Evolutionary conservation across 768 basidiomycete species (phyloP).

Genomic region (Albatrellus ellisii): DNA sequence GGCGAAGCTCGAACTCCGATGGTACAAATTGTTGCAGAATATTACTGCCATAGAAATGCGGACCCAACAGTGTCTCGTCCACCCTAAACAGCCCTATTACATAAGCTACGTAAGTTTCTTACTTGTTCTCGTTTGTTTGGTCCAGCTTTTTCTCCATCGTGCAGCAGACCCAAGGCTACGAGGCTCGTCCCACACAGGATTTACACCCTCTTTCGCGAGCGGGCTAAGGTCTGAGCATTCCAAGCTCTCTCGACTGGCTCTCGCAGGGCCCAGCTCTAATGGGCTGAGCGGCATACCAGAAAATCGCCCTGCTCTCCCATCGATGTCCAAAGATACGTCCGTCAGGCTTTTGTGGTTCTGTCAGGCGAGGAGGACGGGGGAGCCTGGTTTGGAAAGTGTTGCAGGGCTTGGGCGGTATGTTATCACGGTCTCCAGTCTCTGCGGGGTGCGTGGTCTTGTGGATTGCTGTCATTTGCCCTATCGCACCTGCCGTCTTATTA

Average conservation of each 20-base stretch:
- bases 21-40: no score
- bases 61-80: no score
- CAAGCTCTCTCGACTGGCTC: slow-evolving; percentile 48
- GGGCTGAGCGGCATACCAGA: slow-evolving; percentile 57
- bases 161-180: slow-evolving; percentile 47
- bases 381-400: slow-evolving; percentile 11
- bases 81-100: no score
- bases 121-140: no score
- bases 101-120: no score
- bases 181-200: slow-evolving; percentile 49
- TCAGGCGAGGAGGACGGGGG: slow-evolving; percentile 9
- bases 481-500: slow-evolving; percentile 8
- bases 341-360: slow-evolving; percentile 23
- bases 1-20: no score
- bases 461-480: slow-evolving; percentile 4
- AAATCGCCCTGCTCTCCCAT: slow-evolving; percentile 22
- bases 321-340: slow-evolving; percentile 31
- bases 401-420: slow-evolving; percentile 9
- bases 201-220: slow-evolving; percentile 35
- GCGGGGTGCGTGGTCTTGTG: background rate
- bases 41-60: no score
- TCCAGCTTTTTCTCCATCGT: no score
- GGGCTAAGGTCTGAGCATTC: slow-evolving; percentile 77
- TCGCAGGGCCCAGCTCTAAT: slow-evolving; percentile 48
- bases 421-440: background rate